Evolutionary conservation across 371 early-diverging fungal species (phyloP), one percentile per base, ranked within the genome.

Genomic region (Nematocida homosporus): DNA sequence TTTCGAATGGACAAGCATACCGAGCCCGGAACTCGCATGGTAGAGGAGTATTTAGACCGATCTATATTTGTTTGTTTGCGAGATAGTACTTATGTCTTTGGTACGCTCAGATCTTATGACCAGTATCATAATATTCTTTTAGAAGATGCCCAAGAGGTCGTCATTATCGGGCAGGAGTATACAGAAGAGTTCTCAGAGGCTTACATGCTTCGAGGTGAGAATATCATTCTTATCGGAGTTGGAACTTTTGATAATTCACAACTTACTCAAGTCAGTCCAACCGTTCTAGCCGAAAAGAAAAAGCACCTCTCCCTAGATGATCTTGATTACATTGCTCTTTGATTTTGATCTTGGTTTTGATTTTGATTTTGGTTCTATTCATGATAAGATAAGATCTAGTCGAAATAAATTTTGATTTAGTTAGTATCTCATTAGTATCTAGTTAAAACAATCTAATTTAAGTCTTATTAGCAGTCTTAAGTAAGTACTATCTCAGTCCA

Each of bases 31-130:
- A 64, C 59, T 5, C 54, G 69, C 5, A 65, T 80, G 34, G 56
- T 67, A 30, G 82, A 83, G 75, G 56, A 77, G 42, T 84, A 77
- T 79, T 42, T 85, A 55, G 81, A 83, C 35, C 78, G 81, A 41
- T 37, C 51, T 27, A 78, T 83, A 23, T 66, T 82, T 6, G 69
- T 85, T 10, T 13, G 78, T 25, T 20, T 81, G 16, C 41, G 66
- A 27, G 82, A 83, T 54, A 64, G 72, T 18, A 75, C 57, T 25
- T 79, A 56, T 65, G 50, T 81, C 0, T 78, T 77, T 51, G 85
- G 85, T 1, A 60, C 63, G 18, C 55, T 85, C 10, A 78, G 85
- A 55, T 82, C 84, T 4, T 85, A 81, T 64, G 85, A 85, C 65
- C 85, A 85, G 53, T 83, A 69, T 56, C 77, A 83, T 59, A 83